Percentiles rank a stretch among this genome's conserved stretches.
phyloP scores from a whole-genome alignment of 179 eudicot species.

The Amaranthus tricolor region DNA sequence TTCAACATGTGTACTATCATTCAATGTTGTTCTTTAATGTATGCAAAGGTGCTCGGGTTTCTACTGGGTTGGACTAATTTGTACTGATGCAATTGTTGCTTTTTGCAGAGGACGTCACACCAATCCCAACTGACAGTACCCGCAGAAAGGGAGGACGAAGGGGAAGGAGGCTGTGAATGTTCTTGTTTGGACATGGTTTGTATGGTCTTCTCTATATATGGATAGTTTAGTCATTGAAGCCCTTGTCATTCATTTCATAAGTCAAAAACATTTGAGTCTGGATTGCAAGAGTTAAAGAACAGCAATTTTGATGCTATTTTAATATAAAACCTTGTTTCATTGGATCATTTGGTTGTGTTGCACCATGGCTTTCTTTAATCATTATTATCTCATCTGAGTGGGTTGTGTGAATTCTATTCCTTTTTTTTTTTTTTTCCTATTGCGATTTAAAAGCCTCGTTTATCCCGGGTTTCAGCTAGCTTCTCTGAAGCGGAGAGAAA shows the following conservation, averaged over 20 bases:
- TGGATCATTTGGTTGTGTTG: neutral
- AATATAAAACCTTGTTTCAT: conserved; percentile 10
- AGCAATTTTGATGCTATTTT: conserved; percentile 19
- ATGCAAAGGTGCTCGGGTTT: neutral
- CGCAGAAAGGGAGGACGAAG: conserved; percentile 93
- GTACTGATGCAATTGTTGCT: neutral
- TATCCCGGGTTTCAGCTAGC: no score
- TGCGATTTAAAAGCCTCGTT: no score
- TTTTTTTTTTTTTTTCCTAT: neutral
- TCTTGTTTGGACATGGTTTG: neutral
- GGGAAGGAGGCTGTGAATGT: conserved; percentile 77
- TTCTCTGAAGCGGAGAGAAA: no score
- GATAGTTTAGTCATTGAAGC: conserved; percentile 11
- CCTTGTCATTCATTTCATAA: conserved; percentile 4
- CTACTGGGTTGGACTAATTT: neutral
- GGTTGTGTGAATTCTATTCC: no score
- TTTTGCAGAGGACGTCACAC: conserved; percentile 83
- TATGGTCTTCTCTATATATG: neutral
- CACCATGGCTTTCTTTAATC: neutral
- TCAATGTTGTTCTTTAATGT: neutral
- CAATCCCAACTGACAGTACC: conserved; percentile 87
- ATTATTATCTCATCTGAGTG: no score
- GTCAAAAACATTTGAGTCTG: conserved; percentile 14
- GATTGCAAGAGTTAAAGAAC: conserved; percentile 2
- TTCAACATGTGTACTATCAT: neutral